These are phyloP conservation scores for Vitis hybrid DNA, from an alignment of 177 flowering plant species.

Conservation along the genomic window DNA sequence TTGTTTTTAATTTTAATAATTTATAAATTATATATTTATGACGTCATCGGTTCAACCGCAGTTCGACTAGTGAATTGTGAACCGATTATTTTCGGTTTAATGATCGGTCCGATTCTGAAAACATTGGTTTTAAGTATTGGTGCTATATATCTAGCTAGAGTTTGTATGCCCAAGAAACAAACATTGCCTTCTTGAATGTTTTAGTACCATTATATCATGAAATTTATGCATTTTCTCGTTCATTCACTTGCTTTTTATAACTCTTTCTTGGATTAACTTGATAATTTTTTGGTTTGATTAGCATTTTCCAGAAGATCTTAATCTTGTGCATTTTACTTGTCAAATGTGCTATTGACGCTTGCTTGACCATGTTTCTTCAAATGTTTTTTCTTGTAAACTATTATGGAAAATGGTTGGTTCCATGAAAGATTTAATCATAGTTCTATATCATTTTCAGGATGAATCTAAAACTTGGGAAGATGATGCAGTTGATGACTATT, in stretches of 20 bases:
- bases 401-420: background rate
- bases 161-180: background rate
- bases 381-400: background rate
- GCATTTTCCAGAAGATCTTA: background rate
- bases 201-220: background rate
- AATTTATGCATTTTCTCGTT: background rate
- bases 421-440: background rate
- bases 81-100: too few relatives aligned
- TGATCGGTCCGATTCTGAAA: too few relatives aligned
- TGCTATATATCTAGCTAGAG: background rate
- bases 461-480: slow-evolving; percentile 55
- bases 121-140: background rate
- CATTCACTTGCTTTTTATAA: background rate
- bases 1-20: too few relatives aligned
- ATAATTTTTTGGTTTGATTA: background rate
- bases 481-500: slow-evolving; percentile 25
- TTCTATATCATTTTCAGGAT: slow-evolving; percentile 44
- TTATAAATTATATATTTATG: too few relatives aligned
- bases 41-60: too few relatives aligned
- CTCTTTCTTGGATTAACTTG: background rate
- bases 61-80: too few relatives aligned
- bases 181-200: background rate
- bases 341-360: background rate
- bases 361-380: background rate
- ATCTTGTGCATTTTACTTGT: background rate